These are phyloP conservation scores for Cornus florida DNA, from an alignment of 148 eudicot species.

Conservation along the genomic window DNA sequence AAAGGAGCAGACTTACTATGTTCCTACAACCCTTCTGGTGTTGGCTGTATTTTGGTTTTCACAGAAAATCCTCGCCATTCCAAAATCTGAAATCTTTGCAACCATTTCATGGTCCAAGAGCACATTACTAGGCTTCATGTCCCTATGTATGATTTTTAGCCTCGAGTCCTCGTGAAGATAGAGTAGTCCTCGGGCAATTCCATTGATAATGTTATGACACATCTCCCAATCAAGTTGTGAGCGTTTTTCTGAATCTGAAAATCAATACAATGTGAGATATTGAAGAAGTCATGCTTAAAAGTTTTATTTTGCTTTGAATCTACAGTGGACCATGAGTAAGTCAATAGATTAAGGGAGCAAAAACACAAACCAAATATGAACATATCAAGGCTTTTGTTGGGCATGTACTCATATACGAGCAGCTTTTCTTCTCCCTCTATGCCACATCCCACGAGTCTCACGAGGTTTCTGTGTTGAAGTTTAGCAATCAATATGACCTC, in stretches of 20 bases:
- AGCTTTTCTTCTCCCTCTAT: not conserved
- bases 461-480: constrained; percentile 3
- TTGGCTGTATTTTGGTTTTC: not conserved
- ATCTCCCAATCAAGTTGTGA: not conserved
- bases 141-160: not conserved
- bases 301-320: no score
- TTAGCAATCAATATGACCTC: not conserved
- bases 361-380: not conserved
- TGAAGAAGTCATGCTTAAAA: not conserved
- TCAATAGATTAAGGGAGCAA: no score
- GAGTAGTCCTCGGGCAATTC: not conserved
- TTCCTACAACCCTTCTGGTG: not conserved
- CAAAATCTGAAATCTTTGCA: not conserved
- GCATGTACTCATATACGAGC: not conserved
- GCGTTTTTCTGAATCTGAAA: not conserved
- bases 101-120: not conserved
- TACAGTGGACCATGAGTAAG: not conserved
- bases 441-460: not conserved
- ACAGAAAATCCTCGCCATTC: not conserved
- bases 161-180: not conserved
- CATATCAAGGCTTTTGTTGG: not conserved
- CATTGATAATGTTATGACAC: not conserved
- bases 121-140: not conserved
- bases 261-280: no score
- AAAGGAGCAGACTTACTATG: not conserved